Conservation (phyloP, 2,329 filamentous ascomycete genomes). For the Fusarium sp. region DNA sequence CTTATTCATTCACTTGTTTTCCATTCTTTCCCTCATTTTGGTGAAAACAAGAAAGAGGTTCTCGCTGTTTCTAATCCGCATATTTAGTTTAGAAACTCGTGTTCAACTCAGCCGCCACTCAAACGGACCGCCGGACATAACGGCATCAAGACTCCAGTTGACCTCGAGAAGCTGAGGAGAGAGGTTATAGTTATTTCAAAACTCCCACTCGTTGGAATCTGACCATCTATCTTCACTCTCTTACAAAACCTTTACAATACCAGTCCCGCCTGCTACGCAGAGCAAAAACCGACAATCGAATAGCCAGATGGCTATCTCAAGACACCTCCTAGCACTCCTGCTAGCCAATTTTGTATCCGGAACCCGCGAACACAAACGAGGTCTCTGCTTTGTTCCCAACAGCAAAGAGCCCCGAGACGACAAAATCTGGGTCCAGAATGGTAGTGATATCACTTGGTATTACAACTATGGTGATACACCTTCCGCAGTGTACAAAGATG, state of each 20-base stretch:
- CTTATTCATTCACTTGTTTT: background rate
- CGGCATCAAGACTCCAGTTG: background rate
- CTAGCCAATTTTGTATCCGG: slow-evolving; percentile 47
- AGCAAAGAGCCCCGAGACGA: slow-evolving; percentile 70
- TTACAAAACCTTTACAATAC: background rate
- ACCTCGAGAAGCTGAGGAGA: background rate
- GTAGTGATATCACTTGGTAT: slow-evolving; percentile 81
- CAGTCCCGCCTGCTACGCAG: background rate
- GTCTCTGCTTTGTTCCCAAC: slow-evolving; percentile 76
- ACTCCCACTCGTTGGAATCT: background rate
- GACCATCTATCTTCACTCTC: background rate
- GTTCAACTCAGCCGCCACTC: background rate
- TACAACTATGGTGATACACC: slow-evolving; percentile 80
- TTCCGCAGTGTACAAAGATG: slow-evolving; percentile 63
- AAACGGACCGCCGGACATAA: background rate
- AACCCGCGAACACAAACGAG: slow-evolving; percentile 70
- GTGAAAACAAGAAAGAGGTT: background rate
- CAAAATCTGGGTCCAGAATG: slow-evolving; percentile 70
- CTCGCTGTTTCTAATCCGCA: background rate
- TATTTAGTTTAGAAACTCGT: background rate
- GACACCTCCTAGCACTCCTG: slow-evolving; percentile 35
- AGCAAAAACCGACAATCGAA: background rate
- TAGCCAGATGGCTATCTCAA: slow-evolving; percentile 26
- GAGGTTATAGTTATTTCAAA: background rate
- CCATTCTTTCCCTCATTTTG: background rate